Conservation (phyloP, 2,329 filamentous ascomycete species). For the Chaetomium strumarium region DNA sequence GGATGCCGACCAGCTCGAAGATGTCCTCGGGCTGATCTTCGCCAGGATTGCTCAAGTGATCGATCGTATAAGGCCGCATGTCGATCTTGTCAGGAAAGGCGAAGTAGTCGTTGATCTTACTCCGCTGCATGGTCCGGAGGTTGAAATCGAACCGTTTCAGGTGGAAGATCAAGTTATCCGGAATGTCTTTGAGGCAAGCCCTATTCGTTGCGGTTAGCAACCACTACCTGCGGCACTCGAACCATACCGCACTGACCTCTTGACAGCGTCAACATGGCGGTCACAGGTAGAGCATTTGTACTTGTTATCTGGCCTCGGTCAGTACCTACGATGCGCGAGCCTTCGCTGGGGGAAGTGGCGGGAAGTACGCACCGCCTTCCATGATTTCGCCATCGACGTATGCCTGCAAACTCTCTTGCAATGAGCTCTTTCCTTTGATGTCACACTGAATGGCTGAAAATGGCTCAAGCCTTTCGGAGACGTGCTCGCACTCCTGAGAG, state of each 20-base stretch:
- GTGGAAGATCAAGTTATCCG: slow-evolving; percentile 92
- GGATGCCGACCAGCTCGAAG: slow-evolving; percentile 90
- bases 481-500: slow-evolving; percentile 88
- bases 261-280: slow-evolving; percentile 85
- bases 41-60: slow-evolving; percentile 63
- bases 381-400: slow-evolving; percentile 95
- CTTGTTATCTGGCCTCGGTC: slow-evolving; percentile 66
- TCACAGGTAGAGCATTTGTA: slow-evolving; percentile 94
- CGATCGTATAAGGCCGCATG: slow-evolving; percentile 85
- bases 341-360: background rate
- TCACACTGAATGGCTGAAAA: slow-evolving; percentile 96
- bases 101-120: slow-evolving; percentile 95
- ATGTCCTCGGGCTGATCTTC: slow-evolving; percentile 58
- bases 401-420: slow-evolving; percentile 85
- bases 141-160: slow-evolving; percentile 86
- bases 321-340: background rate
- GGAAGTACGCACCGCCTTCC: slow-evolving; percentile 62
- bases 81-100: slow-evolving; percentile 79
- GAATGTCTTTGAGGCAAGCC: slow-evolving; percentile 85
- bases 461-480: slow-evolving; percentile 82
- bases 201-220: slow-evolving; percentile 35
- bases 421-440: slow-evolving; percentile 80
- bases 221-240: slow-evolving; percentile 1
- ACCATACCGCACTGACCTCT: slow-evolving; percentile 48
- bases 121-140: slow-evolving; percentile 67